Base-by-base conservation (phyloP, 2,329 filamentous ascomycete species). In the Xylaria multiplex region DNA sequence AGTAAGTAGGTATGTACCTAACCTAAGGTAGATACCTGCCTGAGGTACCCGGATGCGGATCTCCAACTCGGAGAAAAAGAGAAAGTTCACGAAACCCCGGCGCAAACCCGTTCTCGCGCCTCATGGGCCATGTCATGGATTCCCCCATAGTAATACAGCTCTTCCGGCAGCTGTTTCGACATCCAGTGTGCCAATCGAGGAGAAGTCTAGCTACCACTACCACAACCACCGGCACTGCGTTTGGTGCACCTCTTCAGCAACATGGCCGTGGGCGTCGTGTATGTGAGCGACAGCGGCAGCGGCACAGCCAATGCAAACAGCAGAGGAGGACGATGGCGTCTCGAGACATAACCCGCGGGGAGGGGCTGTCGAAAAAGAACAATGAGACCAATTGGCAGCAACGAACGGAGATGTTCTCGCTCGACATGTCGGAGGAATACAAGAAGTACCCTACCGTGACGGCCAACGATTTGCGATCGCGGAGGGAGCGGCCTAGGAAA, bases 341-440 rank as follows among this genome's bases (percentile, higher is more conserved):
- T 64, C 74, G 75, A 50, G 62, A 63, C 50, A 69, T 59, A 6
- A 40, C 35, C n/a, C 73, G 78, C 48, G 77, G 77, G 6, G 64
- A 70, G 24, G 73, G 72, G 64, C 61, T 69, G 45, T n/a, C 8
- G 52, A 50, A 49, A 46, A 48, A 68, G 56, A 64, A 78, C 55
- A 86, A 85, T 72, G 91, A 92, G 76, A 91, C 87, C 79, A 84
- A 89, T 73, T 98, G 96, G 96, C 92, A 95, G 80, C 94, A 96
- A 78, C 85, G 95, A 66, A 91, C 86, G 32, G 88, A 92, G 69
- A 81, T 93, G 22, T 89, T 96, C 65, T 89, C 92, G 0, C 83
- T 86, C 62, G 93, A 99, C 76, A 90, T 93, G 79, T 85, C 86
- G 2, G 88, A 92, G 53, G 94, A 98, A 79, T 94, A 94, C 78